Conservation (phyloP, 495 filamentous ascomycete species). For the Platismatia glauca region DNA sequence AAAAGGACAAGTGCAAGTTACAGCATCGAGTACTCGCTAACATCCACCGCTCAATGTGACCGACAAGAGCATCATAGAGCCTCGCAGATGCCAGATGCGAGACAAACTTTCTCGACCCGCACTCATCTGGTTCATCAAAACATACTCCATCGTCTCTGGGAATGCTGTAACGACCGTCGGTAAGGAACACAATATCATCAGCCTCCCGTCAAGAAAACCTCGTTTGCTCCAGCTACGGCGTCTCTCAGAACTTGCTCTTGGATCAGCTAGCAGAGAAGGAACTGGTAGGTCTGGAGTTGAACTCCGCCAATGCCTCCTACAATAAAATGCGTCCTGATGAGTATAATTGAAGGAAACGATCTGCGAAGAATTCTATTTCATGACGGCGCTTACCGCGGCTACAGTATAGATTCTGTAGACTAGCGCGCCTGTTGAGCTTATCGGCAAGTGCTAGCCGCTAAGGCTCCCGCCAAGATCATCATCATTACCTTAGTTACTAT, state of each 20-base stretch:
- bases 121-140: background rate
- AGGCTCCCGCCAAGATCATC: too few species aligned
- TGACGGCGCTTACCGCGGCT: background rate
- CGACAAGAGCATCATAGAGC: background rate
- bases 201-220: slow-evolving; percentile 32
- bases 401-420: too few species aligned
- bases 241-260: slow-evolving; percentile 43
- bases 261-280: slow-evolving; percentile 57
- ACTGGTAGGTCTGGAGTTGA: slow-evolving; percentile 31
- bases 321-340: slow-evolving; percentile 67
- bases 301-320: slow-evolving; percentile 57
- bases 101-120: background rate
- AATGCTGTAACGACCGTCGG: slow-evolving; percentile 49
- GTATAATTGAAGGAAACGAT: slow-evolving; percentile 18
- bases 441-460: slow-evolving; percentile 9
- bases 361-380: background rate
- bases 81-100: background rate
- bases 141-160: background rate
- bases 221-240: slow-evolving; percentile 61
- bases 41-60: background rate
- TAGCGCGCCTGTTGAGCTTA: slow-evolving; percentile 2
- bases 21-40: background rate
- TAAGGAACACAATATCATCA: slow-evolving; percentile 53
- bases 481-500: too few species aligned
- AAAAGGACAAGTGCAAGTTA: background rate